Percentiles rank a stretch among this genome's conserved stretches.
phyloP scores from a whole-genome alignment of 2,329 filamentous ascomycete genomes.

The Clonostachys chloroleuca region DNA sequence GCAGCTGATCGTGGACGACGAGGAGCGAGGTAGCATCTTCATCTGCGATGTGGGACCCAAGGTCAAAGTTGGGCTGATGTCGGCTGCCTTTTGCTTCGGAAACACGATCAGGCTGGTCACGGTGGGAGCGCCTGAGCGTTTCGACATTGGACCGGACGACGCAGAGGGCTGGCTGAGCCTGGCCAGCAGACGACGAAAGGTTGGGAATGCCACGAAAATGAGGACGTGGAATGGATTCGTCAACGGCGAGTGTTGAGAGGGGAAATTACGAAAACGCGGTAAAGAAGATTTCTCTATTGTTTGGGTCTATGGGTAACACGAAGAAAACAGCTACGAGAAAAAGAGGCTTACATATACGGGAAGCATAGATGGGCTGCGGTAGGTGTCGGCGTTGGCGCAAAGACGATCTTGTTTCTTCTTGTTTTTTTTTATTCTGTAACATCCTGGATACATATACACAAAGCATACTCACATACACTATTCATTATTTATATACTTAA shows the following conservation, averaged over 20 bases:
- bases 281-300: no score
- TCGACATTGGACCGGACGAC: constrained; percentile 37
- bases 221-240: background rate
- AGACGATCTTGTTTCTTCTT: background rate
- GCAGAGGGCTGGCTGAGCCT: constrained; percentile 21
- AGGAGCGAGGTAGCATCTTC: constrained; percentile 47
- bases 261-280: no score
- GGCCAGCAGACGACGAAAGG: constrained; percentile 30
- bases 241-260: no score
- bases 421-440: background rate
- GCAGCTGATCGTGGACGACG: constrained; percentile 33
- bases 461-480: background rate
- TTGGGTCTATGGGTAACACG: no score
- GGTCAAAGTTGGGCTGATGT: constrained; percentile 55
- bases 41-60: constrained; percentile 64
- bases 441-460: background rate
- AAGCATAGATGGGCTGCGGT: no score
- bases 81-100: constrained; percentile 67
- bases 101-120: constrained; percentile 69
- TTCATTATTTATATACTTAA: background rate
- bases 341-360: no score
- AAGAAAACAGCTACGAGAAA: no score
- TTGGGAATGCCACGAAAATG: constrained; percentile 6
- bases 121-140: constrained; percentile 57
- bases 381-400: no score